Evolutionary conservation across 176 grass and related monocot genomes (phyloP), one percentile per base, ranked within the genome.

Genomic region (Oryza coarctata): DNA sequence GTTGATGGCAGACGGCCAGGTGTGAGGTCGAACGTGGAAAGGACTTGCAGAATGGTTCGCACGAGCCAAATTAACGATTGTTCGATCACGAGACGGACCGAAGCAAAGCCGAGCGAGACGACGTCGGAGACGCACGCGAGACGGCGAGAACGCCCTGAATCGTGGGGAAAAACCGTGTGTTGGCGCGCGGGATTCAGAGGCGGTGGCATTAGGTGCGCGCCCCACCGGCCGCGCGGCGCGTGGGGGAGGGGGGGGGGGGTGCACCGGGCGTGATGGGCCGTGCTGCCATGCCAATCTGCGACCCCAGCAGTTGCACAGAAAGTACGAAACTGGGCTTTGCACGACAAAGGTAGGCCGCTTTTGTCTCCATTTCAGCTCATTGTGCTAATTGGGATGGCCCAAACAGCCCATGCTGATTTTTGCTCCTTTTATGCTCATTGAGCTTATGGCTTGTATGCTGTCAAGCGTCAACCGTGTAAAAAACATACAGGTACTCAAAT

Each of bases 1-100:
- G 26, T 3, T 77, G 52, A 49, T 39, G 78, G 65, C 50, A 45
- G 78, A 55, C 78, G 82, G 12, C 17, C 23, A 35, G n/a, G 27
- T 22, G 44, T 36, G 44, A 40, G 12, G 23, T 38, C 43, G 69
- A 55, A 68, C 60, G 77, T 67, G 84, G 31, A 28, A 49, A 76
- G 8, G 15, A 57, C 52, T 25, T 8, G 12, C 22, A 38, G n/a
- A 25, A 25, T 9, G 63, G 80, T 63, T 33, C 18, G 27, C 80
- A 80, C 50, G 50, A 86, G 65, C 35, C 65, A 64, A 41, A 66
- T 65, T 65, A 28, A 3, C 31, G 31, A 32, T 32, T 32, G 31
- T 32, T 32, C 3, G 3, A 32, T 32, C 31, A 32, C 31, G 31
- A 32, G 31, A n/a, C n/a, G n/a, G n/a, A n/a, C n/a, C n/a, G n/a